phyloP scores from a whole-genome alignment of 345 rosid species.

The Eucalyptus caleyi region DNA sequence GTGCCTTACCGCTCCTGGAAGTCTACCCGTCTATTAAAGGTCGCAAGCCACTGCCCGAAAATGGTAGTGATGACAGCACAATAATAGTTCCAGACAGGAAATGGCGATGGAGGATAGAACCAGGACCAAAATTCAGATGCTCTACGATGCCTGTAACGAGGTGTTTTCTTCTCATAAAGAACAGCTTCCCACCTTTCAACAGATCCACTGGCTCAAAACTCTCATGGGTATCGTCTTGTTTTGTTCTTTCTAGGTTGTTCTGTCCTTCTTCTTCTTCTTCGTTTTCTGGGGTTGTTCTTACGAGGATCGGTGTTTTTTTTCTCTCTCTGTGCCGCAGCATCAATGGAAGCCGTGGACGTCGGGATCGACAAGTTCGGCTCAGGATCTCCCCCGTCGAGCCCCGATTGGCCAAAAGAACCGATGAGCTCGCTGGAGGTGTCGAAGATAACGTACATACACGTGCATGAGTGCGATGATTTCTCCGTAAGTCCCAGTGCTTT shows the following conservation, averaged over 20 bases:
- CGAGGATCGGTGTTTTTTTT: not conserved
- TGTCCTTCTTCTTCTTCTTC: not conserved
- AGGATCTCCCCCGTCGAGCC: constrained; percentile 1
- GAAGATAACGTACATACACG: constrained; percentile 28
- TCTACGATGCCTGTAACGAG: constrained; percentile 15
- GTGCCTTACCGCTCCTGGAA: not conserved
- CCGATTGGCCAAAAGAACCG: not conserved
- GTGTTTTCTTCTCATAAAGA: constrained; percentile 6
- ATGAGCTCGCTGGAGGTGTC: constrained; percentile 8
- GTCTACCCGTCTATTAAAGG: not conserved
- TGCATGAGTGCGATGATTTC: constrained; percentile 22
- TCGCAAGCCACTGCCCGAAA: not conserved
- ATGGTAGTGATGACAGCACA: not conserved
- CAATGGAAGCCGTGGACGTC: constrained; percentile 21
- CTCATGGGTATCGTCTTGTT: constrained; percentile 3
- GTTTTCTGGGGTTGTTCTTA: not conserved
- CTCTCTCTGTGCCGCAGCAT: not conserved
- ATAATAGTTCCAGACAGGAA: not conserved
- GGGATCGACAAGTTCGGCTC: constrained; percentile 17
- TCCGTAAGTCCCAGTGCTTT: constrained; percentile 7
- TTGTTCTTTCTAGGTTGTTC: not conserved
- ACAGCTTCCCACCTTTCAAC: constrained; percentile 12
- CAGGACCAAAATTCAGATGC: constrained; percentile 13
- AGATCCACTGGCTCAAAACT: constrained; percentile 20
- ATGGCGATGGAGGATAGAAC: not conserved